phyloP scores from a whole-genome alignment of 768 basidiomycete species.

The Postia placenta region DNA sequence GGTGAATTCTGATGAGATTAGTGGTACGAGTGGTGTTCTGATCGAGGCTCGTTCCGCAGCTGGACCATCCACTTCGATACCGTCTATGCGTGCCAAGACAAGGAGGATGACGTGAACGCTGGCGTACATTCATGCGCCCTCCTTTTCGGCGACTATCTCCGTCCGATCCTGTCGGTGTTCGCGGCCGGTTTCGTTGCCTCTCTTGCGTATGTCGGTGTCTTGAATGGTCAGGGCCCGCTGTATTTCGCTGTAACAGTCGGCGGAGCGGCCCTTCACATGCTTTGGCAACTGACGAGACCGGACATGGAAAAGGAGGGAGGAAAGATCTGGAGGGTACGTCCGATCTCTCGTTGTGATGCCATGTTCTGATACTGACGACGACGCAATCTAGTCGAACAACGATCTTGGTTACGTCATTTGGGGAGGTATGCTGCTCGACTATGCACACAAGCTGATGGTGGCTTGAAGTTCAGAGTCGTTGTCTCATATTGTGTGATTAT shows the following conservation, averaged over 20 bases:
- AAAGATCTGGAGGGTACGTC: constrained; percentile 28
- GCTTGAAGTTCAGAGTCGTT: no score
- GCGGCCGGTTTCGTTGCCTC: constrained; percentile 45
- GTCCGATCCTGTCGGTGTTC: constrained; percentile 48
- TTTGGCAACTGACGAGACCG: constrained; percentile 39
- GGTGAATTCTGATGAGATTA: constrained; percentile 3
- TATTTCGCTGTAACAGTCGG: constrained; percentile 43
- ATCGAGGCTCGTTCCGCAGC: constrained; percentile 10
- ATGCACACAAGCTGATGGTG: constrained; percentile 1
- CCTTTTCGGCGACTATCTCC: constrained; percentile 56
- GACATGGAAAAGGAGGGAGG: constrained; percentile 39
- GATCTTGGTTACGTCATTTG: constrained; percentile 8
- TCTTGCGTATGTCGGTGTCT: constrained; percentile 45
- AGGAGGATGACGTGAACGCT: constrained; percentile 62
- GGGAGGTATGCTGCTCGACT: constrained; percentile 9
- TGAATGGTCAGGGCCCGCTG: constrained; percentile 43
- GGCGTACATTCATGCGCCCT: constrained; percentile 78
- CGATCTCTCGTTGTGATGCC: background rate
- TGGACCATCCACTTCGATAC: constrained; percentile 54
- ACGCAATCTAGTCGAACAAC: constrained; percentile 12
- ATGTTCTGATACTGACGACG: background rate
- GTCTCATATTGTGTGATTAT: no score
- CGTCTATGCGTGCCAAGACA: constrained; percentile 81
- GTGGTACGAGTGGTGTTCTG: background rate
- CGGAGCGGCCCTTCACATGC: constrained; percentile 36